These are phyloP conservation scores for Angomonas ambiguus DNA, from an alignment of 208 protist species.

Conservation along the genomic window DNA sequence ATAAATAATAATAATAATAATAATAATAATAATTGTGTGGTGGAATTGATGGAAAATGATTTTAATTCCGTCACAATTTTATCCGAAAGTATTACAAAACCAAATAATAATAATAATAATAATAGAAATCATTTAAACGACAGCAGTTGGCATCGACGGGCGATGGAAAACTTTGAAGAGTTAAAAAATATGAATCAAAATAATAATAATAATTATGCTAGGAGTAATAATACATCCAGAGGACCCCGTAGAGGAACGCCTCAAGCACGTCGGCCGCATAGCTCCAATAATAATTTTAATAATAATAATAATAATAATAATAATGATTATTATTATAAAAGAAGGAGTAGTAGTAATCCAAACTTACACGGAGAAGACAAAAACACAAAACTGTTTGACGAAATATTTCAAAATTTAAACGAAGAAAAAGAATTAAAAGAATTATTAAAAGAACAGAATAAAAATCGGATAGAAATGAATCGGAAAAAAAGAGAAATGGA, in stretches of 20 bases:
- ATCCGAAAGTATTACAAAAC: neutral
- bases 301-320: conserved; percentile 4
- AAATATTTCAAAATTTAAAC: conserved; percentile 4
- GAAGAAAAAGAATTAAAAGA: no score
- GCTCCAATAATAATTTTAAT: no score
- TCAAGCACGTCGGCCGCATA: no score
- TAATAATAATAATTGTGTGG: no score
- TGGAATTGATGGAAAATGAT: neutral
- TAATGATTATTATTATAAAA: neutral
- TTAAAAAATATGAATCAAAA: conserved; percentile 16
- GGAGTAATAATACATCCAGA: neutral
- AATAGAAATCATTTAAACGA: neutral
- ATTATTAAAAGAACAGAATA: no score
- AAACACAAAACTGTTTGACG: neutral
- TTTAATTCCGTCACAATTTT: neutral
- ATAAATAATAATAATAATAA: conserved; percentile 2
- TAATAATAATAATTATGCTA: neutral
- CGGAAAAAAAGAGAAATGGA: neutral
- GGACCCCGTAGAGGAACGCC: neutral
- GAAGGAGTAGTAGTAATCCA: neutral
- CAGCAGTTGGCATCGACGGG: conserved; percentile 29
- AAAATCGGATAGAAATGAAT: neutral
- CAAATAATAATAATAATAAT: conserved; percentile 7
- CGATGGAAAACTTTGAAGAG: conserved; percentile 41
- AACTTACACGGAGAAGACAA: neutral